Base-by-base conservation (phyloP, 2,329 filamentous ascomycete species). In the Penicillium sp. region DNA sequence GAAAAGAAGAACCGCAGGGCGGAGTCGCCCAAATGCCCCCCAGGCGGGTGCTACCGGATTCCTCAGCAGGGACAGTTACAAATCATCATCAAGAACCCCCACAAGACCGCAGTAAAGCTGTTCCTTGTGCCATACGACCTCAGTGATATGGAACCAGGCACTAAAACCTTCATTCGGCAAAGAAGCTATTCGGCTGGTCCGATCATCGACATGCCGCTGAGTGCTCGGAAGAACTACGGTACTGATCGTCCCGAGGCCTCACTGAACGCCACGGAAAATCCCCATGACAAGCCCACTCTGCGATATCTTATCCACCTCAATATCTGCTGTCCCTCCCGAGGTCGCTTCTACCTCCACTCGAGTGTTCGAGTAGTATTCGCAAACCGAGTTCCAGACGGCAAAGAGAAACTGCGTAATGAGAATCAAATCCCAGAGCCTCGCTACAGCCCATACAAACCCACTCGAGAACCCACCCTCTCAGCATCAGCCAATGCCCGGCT, bases 71-170 rank as follows among this genome's bases (percentile, higher is more conserved):
- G 94, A 0, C 94, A 97, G 73, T 80, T 99, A 14, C 94, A 99
- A 67, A 96, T 99, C 60, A 88, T 99, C 58, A 90, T 99, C 71
- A 97, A 97, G 72, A 99, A 97, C 67, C 93, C 92, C 15, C 96
- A 97, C 77, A 97, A 97, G 71, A 97, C 94, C 3, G 94, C 94
- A 1, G 93, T 97, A 52, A 97, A 99, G 73, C 80, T 99, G 0
- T 97, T 97, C 65, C 81, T 97, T 23, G 85, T 99, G 2, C 94
- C 93, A 0, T 99, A 97, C 65, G 92, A 97, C 69, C 79, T 99
- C 1, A 82, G 85, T 1, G 93, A 91, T 49, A 99, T 99, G 93
- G 89, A 94, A 58, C 84, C 91, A 0, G 92, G 92, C 0, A 95
- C 91, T 15, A 97, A 97, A 74, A 99, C 94, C 0, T 97, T 97